phyloP scores from a whole-genome alignment of 495 filamentous ascomycete genomes.

The Astrocystis sublimbata region DNA sequence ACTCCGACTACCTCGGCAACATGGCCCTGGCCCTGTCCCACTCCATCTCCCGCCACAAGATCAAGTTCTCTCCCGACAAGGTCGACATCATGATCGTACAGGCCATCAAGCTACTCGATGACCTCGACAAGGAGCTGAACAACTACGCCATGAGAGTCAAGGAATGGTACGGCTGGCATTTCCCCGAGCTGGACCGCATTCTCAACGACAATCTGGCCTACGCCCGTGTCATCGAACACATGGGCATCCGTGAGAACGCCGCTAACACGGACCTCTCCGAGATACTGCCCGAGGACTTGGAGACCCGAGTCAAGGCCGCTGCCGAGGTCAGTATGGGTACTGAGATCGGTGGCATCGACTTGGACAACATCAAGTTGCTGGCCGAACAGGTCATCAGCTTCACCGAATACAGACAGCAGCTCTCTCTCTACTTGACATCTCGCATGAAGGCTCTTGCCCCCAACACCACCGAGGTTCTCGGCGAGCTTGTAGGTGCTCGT shows the following conservation, averaged over 20 bases:
- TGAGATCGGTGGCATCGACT: conserved; percentile 85
- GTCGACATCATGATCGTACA: conserved; percentile 99
- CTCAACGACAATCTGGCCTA: conserved; percentile 98
- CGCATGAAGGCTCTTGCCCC: conserved; percentile 97
- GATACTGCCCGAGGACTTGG: conserved; percentile 95
- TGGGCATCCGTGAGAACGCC: conserved; percentile 83
- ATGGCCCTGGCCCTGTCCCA: conserved; percentile 97
- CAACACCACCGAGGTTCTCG: conserved; percentile 91
- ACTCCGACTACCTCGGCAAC: conserved; percentile 79
- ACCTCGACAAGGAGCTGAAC: conserved; percentile 98
- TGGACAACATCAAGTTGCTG: conserved; percentile 85
- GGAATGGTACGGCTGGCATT: conserved; percentile 99
- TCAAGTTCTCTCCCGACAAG: conserved; percentile 98
- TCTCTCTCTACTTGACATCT: conserved; percentile 83
- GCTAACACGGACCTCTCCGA: conserved; percentile 78
- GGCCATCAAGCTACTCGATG: conserved; percentile 89
- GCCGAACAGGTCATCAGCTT: conserved; percentile 92
- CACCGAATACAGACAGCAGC: conserved; percentile 83
- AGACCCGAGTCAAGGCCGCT: conserved; percentile 84
- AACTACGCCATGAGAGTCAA: conserved; percentile 98
- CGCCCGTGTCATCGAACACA: conserved; percentile 76
- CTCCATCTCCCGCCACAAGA: conserved; percentile 95
- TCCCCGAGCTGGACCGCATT: conserved; percentile 95
- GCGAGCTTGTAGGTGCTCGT: conserved; percentile 91
- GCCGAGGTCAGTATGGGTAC: conserved; percentile 98